Percentiles rank a stretch among this genome's conserved stretches.
phyloP scores from a whole-genome alignment of 1,139 yeast genomes.

The Blastobotrys indianensis region DNA sequence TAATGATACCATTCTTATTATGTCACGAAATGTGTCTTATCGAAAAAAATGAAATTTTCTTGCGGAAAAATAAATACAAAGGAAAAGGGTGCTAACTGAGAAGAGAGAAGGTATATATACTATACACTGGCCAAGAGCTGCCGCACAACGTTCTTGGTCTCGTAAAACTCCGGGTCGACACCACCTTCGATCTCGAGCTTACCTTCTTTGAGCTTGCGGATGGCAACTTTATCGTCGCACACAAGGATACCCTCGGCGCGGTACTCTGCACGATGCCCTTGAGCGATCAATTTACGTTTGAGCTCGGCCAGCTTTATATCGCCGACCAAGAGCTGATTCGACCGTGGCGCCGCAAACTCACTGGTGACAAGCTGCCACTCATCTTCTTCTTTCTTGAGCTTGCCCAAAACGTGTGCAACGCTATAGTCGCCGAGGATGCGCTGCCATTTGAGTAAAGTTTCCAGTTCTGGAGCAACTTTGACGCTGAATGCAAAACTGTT shows the following conservation, averaged over 20 bases:
- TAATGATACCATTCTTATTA: background rate
- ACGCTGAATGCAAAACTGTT: conserved; percentile 66
- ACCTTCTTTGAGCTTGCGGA: conserved; percentile 75
- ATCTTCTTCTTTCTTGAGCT: conserved; percentile 37
- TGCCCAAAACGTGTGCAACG: conserved; percentile 79
- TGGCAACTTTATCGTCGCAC: conserved; percentile 69
- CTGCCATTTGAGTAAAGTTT: conserved; percentile 74
- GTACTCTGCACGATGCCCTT: conserved; percentile 74
- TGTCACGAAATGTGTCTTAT: too few species aligned
- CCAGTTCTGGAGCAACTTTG: conserved; percentile 60
- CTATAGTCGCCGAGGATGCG: conserved; percentile 71
- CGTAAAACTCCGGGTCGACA: conserved; percentile 68
- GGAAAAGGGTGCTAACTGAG: conserved; percentile 10
- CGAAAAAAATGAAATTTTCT: background rate
- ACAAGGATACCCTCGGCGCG: conserved; percentile 91
- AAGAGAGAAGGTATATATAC: conserved; percentile 4
- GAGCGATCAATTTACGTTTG: conserved; percentile 52
- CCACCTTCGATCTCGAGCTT: conserved; percentile 80
- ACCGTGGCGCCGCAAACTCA: conserved; percentile 30
- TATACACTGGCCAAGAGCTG: conserved; percentile 74
- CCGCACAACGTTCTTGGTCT: conserved; percentile 68
- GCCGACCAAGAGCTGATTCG: conserved; percentile 66
- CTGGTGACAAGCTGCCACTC: conserved; percentile 25
- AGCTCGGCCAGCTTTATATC: conserved; percentile 81
- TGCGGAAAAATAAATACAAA: conserved; percentile 8